A percentile compares a stretch with the other conserved stretches of the same genome.
These are phyloP conservation scores for Tylopilus vinaceipallidus DNA, from an alignment of 768 basidiomycete genomes.

Conservation along the genomic window DNA sequence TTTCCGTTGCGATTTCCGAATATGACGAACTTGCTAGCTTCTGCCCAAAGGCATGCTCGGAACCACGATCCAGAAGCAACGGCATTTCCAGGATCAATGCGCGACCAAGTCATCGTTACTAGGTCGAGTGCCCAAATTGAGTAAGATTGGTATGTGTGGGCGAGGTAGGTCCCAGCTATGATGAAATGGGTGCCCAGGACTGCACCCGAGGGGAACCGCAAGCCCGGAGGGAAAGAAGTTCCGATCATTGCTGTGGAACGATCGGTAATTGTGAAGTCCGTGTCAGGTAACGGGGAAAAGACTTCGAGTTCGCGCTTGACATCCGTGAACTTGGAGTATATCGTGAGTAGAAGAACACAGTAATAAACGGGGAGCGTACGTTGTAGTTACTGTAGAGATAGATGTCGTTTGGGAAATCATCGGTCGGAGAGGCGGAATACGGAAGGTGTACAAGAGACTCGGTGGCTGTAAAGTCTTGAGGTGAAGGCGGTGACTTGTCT, in stretches of 20 bases:
- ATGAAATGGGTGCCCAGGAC: constrained; percentile 89
- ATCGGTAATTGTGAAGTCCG: constrained; percentile 77
- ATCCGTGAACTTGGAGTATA: constrained; percentile 71
- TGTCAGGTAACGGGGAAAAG: constrained; percentile 75
- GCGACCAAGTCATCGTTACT: constrained; percentile 76
- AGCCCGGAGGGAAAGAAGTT: constrained; percentile 83
- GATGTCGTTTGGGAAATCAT: constrained; percentile 81
- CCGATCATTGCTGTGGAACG: constrained; percentile 81
- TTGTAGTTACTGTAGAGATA: constrained; percentile 97
- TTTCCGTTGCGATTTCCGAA: constrained; percentile 90
- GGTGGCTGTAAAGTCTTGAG: constrained; percentile 52
- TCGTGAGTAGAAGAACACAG: constrained; percentile 6
- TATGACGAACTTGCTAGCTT: constrained; percentile 81
- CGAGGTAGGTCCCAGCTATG: constrained; percentile 93
- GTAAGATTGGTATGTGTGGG: constrained; percentile 91
- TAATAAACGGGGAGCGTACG: constrained; percentile 42
- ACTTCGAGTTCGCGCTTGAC: constrained; percentile 95
- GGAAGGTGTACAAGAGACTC: constrained; percentile 69
- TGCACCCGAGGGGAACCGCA: constrained; percentile 94
- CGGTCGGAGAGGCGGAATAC: constrained; percentile 69
- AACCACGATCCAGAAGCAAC: constrained; percentile 93
- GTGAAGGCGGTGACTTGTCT: constrained; percentile 39
- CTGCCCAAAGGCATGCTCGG: constrained; percentile 83
- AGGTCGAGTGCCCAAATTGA: constrained; percentile 96
- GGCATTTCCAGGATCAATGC: constrained; percentile 85